Evolutionary conservation across 1,139 yeast genomes (phyloP), one percentile per base, ranked within the genome.

Genomic region (Geotrichum carabidarum): DNA sequence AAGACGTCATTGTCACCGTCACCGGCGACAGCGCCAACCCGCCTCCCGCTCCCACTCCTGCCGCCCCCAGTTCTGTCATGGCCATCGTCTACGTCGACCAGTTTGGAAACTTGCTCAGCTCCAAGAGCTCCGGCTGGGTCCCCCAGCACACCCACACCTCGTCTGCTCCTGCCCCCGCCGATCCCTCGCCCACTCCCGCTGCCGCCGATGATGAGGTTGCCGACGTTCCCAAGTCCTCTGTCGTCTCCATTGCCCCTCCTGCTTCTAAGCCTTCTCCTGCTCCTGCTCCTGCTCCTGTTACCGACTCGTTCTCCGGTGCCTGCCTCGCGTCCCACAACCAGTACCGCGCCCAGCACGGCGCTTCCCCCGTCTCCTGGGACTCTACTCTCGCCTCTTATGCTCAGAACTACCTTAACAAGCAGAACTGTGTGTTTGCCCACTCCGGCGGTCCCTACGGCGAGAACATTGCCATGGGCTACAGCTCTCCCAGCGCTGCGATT

Each of bases 391-490:
- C 85, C 58, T 63, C 71, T 44, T 84, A 80, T 65, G 96, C 96
- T 50, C 83, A 83, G 71, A 69, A 72, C 61, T 86, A 83, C 69
- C 65, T 71, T 34, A 78, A 82, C 71, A 66, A 74, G 53, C 87
- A 84, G 72, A 80, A 79, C 70, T 89, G 96, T 74, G 80, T 81
- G 43, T 80, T 89, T 69, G 72, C 74, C 43, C 96, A 90, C 75
- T 83, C 95, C 51, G 87, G 86, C 57, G 93, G 93, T 57, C 71
- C 76, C 51, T 85, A 80, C 73, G 96, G 96, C 68, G 96, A 90
- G 74, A 90, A 90, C 78, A 78, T 90, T 68, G 96, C 95, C 54
- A 74, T 81, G 54, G 96, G 96, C 55, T 71, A 67, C 65, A 80
- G 77, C 71, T 60, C 77, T 48, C 71, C 76, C 41, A 74, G 76